phyloP scores from a whole-genome alignment of 495 filamentous ascomycete species.

The Penicillium riverlandense region DNA sequence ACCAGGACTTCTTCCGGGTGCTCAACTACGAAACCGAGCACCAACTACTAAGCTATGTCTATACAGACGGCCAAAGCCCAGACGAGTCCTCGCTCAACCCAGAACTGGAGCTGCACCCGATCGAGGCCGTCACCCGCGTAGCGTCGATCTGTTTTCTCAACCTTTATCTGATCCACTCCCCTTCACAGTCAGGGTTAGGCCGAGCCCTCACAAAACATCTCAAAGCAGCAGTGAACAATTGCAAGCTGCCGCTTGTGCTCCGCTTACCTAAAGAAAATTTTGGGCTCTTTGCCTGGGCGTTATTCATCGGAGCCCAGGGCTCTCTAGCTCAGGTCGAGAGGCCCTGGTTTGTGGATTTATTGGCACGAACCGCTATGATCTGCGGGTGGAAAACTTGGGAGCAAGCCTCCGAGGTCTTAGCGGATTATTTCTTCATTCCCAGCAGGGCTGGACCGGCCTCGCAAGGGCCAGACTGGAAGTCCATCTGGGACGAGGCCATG shows the following conservation, averaged over 20 bases:
- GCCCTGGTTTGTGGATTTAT: constrained; percentile 22
- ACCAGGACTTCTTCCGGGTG: constrained; percentile 24
- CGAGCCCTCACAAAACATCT: constrained; percentile 30
- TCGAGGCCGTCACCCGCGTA: constrained; percentile 24
- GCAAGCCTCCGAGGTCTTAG: constrained; percentile 16
- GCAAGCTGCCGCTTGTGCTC: constrained; percentile 11
- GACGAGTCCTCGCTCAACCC: not conserved
- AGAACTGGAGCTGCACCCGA: constrained; percentile 11
- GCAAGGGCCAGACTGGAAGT: constrained; percentile 10
- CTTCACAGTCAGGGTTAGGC: constrained; percentile 24
- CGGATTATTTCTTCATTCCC: constrained; percentile 19
- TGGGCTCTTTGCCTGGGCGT: constrained; percentile 21
- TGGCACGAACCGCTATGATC: constrained; percentile 18
- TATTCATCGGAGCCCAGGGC: constrained; percentile 28
- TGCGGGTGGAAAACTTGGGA: constrained; percentile 25
- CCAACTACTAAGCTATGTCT: constrained; percentile 29
- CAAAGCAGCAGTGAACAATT: constrained; percentile 10
- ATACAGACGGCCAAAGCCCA: constrained; percentile 1
- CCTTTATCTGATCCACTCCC: constrained; percentile 26
- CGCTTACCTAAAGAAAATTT: constrained; percentile 14
- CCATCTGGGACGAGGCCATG: constrained; percentile 25
- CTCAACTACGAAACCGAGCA: constrained; percentile 27
- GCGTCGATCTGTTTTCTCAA: constrained; percentile 26
- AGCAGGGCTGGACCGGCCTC: constrained; percentile 3
- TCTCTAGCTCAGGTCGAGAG: constrained; percentile 18